Evolutionary conservation across 495 filamentous ascomycete genomes (phyloP).

Genomic region (Penicillium atrosanguineum): DNA sequence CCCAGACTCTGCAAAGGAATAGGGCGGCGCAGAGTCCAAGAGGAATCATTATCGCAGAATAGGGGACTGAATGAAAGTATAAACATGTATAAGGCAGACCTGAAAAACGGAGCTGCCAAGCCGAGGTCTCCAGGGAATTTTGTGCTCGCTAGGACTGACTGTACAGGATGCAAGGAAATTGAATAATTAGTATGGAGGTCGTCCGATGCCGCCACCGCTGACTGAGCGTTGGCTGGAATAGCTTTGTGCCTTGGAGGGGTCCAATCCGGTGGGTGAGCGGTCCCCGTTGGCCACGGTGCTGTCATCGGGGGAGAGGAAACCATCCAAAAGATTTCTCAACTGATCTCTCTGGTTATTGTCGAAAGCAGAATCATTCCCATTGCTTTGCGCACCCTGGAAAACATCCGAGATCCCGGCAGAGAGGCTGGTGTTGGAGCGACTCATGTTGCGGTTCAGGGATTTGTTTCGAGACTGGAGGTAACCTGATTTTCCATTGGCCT

Average conservation of each 20-base stretch:
- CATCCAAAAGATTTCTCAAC: slow-evolving; percentile 37
- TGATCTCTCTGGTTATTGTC: slow-evolving; percentile 29
- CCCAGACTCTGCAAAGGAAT: not conserved
- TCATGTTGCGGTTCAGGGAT: slow-evolving; percentile 36
- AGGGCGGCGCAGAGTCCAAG: not conserved
- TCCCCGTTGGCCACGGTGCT: slow-evolving; percentile 16
- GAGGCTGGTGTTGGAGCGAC: slow-evolving; percentile 38
- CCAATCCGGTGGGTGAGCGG: slow-evolving; percentile 12
- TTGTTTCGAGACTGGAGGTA: slow-evolving; percentile 15
- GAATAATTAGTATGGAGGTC: slow-evolving; percentile 41
- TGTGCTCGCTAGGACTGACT: slow-evolving; percentile 9
- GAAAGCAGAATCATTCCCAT: slow-evolving; percentile 10
- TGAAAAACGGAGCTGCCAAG: not conserved
- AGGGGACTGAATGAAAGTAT: slow-evolving; percentile 9
- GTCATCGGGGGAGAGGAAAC: slow-evolving; percentile 31
- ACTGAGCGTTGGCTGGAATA: slow-evolving; percentile 24
- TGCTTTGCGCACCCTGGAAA: slow-evolving; percentile 8
- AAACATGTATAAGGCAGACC: slow-evolving; percentile 20
- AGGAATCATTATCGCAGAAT: not conserved
- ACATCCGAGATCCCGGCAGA: slow-evolving; percentile 20
- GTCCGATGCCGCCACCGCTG: slow-evolving; percentile 37
- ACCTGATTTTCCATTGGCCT: slow-evolving; percentile 24
- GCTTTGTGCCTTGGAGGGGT: slow-evolving; percentile 14
- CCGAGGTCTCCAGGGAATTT: slow-evolving; percentile 5
- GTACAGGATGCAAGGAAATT: slow-evolving; percentile 12